These are phyloP conservation scores for Phaeolepiota aurea DNA, from an alignment of 768 basidiomycete genomes.

Conservation along the genomic window DNA sequence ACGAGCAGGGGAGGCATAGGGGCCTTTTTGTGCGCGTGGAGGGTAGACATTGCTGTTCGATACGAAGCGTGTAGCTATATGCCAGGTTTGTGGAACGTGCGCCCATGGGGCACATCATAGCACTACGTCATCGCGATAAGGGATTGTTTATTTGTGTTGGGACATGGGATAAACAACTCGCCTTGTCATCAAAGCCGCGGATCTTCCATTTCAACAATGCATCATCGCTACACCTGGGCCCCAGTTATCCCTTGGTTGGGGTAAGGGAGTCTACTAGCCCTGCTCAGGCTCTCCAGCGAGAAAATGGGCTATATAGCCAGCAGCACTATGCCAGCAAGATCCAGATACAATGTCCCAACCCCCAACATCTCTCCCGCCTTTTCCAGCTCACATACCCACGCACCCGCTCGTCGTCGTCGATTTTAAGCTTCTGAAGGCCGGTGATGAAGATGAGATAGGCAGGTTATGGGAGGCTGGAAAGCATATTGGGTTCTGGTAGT, in stretches of 20 bases:
- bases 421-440: conserved; percentile 33
- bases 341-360: no score
- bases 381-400: conserved; percentile 42
- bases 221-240: neutral
- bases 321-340: no score
- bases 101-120: neutral
- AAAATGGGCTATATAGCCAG: no score
- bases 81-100: no score
- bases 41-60: neutral
- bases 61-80: neutral
- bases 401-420: conserved; percentile 50
- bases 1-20: conserved; percentile 23
- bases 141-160: no score
- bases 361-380: conserved; percentile 23
- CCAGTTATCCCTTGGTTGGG: neutral
- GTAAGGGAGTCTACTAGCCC: no score
- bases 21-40: neutral
- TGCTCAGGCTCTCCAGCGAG: no score
- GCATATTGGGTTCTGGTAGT: conserved; percentile 62
- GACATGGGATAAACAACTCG: no score
- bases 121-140: no score
- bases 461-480: conserved; percentile 50
- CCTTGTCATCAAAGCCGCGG: no score
- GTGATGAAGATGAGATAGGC: conserved; percentile 34
- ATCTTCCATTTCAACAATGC: no score